Percentiles rank a stretch among this genome's conserved stretches.
Conservation (phyloP, 208 protist genomes). For the Leishmania mexicana region DNA sequence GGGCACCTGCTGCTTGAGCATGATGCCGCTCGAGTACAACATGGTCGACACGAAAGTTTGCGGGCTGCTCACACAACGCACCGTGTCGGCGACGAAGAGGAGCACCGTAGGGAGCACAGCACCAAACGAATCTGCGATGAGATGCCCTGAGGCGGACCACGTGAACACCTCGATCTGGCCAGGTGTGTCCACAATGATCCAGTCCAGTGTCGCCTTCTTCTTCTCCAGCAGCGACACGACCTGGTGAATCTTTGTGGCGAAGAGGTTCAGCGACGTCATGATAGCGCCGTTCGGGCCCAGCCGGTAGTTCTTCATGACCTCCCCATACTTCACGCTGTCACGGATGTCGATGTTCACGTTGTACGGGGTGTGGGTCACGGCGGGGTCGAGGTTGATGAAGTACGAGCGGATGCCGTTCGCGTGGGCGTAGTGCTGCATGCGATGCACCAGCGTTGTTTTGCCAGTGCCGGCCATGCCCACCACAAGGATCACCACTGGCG, state of each 20-base stretch:
- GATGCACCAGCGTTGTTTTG: slow-evolving; percentile 98
- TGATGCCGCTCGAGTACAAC: slow-evolving; percentile 98
- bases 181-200: slow-evolving; percentile 98
- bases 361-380: slow-evolving; percentile 95
- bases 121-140: slow-evolving; percentile 97
- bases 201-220: slow-evolving; percentile 80
- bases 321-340: slow-evolving; percentile 98
- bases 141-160: slow-evolving; percentile 97
- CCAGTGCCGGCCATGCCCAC: slow-evolving; percentile 99
- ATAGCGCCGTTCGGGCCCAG: slow-evolving; percentile 99
- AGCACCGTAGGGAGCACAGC: slow-evolving; percentile 95
- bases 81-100: slow-evolving; percentile 98
- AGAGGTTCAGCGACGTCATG: slow-evolving; percentile 99
- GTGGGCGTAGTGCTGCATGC: slow-evolving; percentile 93
- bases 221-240: slow-evolving; percentile 92
- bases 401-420: slow-evolving; percentile 86
- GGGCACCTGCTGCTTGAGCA: slow-evolving; percentile 98
- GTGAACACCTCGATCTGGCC: slow-evolving; percentile 99
- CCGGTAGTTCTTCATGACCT: slow-evolving; percentile 98
- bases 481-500: slow-evolving; percentile 95
- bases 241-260: slow-evolving; percentile 98
- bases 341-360: slow-evolving; percentile 99
- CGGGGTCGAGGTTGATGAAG: slow-evolving; percentile 99
- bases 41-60: slow-evolving; percentile 99
- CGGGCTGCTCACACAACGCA: slow-evolving; percentile 88